Base-by-base conservation (phyloP, 2,329 filamentous ascomycete species). In the Macrophomina pseudophaseolina region DNA sequence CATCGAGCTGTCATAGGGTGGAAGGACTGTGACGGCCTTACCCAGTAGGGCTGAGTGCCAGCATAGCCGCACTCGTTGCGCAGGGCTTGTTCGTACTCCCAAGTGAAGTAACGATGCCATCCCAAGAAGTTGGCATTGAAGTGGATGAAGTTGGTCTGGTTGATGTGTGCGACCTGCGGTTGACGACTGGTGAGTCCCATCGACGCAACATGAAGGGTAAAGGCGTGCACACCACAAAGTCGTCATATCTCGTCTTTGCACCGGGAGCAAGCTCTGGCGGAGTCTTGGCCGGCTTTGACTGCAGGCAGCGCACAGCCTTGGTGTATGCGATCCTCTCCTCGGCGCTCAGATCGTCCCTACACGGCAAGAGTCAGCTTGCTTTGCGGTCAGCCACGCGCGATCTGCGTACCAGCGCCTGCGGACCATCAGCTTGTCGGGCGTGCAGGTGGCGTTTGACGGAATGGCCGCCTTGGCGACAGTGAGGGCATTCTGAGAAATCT, bases 21-120 rank as follows among this genome's bases (percentile, higher is more conserved):
- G 2, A 5, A 23, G 11, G 23, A n/a, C 9, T 28, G 12, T 11
- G 11, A 16, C 42, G 12, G 11, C 4, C 14, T 5, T 18, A 53
- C 51, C 48, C 51, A 53, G 75, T 85, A 86, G 1, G 80, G 81
- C 60, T 80, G 76, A 44, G 74, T 74, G 48, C 79, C 80, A 12
- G 70, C 75, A 67, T 81, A 83, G 46, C 78, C 78, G 65, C 81
- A 82, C 67, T 82, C 80, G 18, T 78, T 73, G 5, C 73, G 74
- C 2, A 82, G 73, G 1, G 78, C 77, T 54, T 79, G 72, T 64
- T 83, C 81, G 68, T 80, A 82, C 1, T 74, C 72, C 74, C 81
- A 78, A 11, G 74, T 76, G 68, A 78, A 81, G 69, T 80, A 80
- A 1, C 80, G 74, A 67, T 82, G 80, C 80, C 80, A 82, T 7